Evolutionary conservation across 179 eudicot species (phyloP).

Genomic region (Actinidia polygama): DNA sequence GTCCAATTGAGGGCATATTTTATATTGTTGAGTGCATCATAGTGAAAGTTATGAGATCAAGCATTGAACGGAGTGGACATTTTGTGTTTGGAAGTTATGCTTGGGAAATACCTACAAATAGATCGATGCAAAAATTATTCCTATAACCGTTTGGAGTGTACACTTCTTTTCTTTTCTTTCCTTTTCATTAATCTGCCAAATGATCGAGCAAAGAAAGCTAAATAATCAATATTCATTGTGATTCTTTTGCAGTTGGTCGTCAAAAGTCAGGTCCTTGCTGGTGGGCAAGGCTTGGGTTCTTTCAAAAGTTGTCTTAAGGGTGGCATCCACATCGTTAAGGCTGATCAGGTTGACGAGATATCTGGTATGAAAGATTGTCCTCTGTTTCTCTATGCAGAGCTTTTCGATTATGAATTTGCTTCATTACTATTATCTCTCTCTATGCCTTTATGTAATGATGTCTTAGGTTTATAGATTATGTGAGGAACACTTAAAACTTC

Average conservation of each 20-base stretch:
- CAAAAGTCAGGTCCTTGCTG: slow-evolving; percentile 95
- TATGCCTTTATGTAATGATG: neutral
- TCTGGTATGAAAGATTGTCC: slow-evolving; percentile 53
- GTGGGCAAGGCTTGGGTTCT: slow-evolving; percentile 94
- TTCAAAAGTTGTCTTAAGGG: slow-evolving; percentile 86
- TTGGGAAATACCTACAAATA: neutral
- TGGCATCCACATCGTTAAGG: slow-evolving; percentile 91
- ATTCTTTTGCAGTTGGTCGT: slow-evolving; percentile 71
- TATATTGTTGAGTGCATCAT: neutral
- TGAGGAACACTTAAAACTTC: neutral
- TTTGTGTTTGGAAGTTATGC: neutral
- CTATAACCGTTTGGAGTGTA: neutral
- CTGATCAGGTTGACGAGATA: slow-evolving; percentile 68
- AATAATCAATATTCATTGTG: slow-evolving; percentile 13
- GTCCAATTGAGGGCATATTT: neutral
- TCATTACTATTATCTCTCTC: neutral
- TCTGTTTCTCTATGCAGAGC: neutral
- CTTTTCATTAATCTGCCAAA: neutral
- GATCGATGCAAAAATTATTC: neutral
- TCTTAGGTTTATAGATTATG: neutral
- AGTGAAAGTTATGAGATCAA: neutral
- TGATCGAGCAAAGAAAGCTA: neutral
- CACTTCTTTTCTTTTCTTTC: neutral
- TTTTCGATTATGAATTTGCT: slow-evolving; percentile 5
- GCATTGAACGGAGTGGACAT: neutral